Conservation (phyloP, 2,329 filamentous ascomycete species). For the Chrysoporthe deuterocubensis region DNA sequence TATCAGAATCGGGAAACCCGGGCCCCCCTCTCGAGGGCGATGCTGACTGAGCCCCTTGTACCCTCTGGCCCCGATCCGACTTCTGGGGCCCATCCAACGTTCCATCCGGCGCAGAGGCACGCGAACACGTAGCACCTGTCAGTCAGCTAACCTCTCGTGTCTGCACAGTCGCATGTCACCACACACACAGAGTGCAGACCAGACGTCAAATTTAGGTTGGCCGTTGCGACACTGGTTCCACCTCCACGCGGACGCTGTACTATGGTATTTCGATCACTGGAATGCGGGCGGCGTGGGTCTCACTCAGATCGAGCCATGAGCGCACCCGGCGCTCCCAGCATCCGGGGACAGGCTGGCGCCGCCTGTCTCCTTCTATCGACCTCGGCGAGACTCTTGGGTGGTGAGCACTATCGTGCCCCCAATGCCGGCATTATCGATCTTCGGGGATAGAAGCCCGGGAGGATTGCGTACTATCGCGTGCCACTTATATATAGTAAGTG, state of each 20-base stretch:
- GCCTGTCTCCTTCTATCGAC: too few species aligned
- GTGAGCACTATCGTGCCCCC: too few species aligned
- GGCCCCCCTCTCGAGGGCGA: not conserved
- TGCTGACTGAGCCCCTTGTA: not conserved
- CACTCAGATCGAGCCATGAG: not conserved
- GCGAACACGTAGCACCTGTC: not conserved
- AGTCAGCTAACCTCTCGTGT: too few species aligned
- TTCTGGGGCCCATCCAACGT: not conserved
- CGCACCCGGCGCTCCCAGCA: too few species aligned
- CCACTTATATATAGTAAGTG: not conserved
- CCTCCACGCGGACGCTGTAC: not conserved
- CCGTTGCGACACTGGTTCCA: conserved; percentile 2
- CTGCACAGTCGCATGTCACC: too few species aligned
- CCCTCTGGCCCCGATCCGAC: not conserved
- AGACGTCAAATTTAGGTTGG: conserved; percentile 1
- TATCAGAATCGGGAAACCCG: not conserved
- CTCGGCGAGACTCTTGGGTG: too few species aligned
- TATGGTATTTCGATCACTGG: not conserved
- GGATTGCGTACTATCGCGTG: not conserved
- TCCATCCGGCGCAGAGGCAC: not conserved
- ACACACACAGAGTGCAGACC: too few species aligned
- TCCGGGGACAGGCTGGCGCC: too few species aligned
- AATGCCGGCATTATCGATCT: too few species aligned
- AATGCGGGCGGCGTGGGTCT: conserved; percentile 7
- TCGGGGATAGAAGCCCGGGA: not conserved